A percentile compares a stretch with the other conserved stretches of the same genome.
phyloP scores from a whole-genome alignment of 495 filamentous ascomycete genomes.

The Antarctomyces pellizariae region DNA sequence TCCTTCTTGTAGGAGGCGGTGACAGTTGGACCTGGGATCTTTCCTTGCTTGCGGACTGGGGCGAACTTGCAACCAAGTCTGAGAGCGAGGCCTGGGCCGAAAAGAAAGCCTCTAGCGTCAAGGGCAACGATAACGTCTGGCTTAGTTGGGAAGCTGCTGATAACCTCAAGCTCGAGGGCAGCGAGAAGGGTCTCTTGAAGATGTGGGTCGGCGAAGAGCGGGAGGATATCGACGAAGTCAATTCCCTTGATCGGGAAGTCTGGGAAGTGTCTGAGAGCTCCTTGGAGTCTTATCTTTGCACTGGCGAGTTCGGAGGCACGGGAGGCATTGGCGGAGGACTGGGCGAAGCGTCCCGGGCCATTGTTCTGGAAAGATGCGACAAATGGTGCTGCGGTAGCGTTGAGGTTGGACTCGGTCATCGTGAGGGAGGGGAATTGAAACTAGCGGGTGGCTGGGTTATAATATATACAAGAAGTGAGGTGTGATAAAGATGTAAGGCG shows the following conservation, averaged over 20 bases:
- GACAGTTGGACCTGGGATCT: slow-evolving; percentile 73
- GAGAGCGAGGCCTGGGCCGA: slow-evolving; percentile 77
- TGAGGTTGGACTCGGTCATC: too few species aligned
- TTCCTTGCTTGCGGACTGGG: slow-evolving; percentile 86
- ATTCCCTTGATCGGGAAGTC: slow-evolving; percentile 92
- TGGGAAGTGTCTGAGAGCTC: slow-evolving; percentile 42
- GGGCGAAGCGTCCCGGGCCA: slow-evolving; percentile 27
- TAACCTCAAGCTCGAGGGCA: slow-evolving; percentile 68
- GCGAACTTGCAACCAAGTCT: slow-evolving; percentile 75
- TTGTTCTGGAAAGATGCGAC: too few species aligned
- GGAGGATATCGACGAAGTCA: slow-evolving; percentile 95
- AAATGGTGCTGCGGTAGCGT: too few species aligned
- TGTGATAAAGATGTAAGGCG: too few species aligned
- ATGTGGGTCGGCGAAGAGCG: slow-evolving; percentile 64
- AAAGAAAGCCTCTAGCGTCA: slow-evolving; percentile 87
- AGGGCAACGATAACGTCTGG: slow-evolving; percentile 85
- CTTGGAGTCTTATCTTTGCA: slow-evolving; percentile 56
- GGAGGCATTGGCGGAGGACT: slow-evolving; percentile 40
- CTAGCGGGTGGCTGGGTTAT: too few species aligned
- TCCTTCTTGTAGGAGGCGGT: slow-evolving; percentile 81
- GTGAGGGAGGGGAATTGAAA: too few species aligned
- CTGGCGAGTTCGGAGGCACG: slow-evolving; percentile 70
- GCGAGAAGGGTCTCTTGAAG: slow-evolving; percentile 58
- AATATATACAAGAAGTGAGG: too few species aligned
- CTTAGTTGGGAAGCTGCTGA: slow-evolving; percentile 26